A percentile compares a stretch with the other conserved stretches of the same genome.
phyloP scores from a whole-genome alignment of 108 stramenopile species.

The Discostella pseudostelligera region DNA sequence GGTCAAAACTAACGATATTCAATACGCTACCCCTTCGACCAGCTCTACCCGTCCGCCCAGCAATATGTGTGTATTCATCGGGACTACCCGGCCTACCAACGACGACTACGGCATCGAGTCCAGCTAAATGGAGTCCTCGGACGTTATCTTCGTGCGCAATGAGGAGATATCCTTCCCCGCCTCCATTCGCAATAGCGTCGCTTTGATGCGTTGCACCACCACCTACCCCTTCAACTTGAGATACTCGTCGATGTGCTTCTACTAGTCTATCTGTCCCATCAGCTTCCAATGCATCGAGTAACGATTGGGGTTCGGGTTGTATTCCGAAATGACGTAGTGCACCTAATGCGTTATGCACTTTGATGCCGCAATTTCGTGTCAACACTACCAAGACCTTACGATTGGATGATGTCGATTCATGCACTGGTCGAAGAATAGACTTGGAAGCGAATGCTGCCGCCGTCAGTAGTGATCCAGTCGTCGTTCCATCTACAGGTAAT shows the following conservation, averaged over 20 bases:
- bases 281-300: slow-evolving; percentile 75
- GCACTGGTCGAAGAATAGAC: slow-evolving; percentile 24
- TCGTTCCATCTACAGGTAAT: slow-evolving; percentile 56
- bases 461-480: slow-evolving; percentile 70
- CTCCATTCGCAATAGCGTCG: slow-evolving; percentile 13
- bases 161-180: slow-evolving; percentile 60
- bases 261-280: slow-evolving; percentile 78
- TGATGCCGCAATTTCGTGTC: slow-evolving; percentile 71
- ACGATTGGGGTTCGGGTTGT: slow-evolving; percentile 68
- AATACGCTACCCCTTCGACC: slow-evolving; percentile 75
- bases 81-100: slow-evolving; percentile 82
- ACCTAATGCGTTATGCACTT: slow-evolving; percentile 75
- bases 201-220: slow-evolving; percentile 25
- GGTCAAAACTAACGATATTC: slow-evolving; percentile 68
- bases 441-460: slow-evolving; percentile 65
- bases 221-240: slow-evolving; percentile 77
- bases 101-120: slow-evolving; percentile 79
- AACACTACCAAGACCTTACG: slow-evolving; percentile 70
- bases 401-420: slow-evolving; percentile 3
- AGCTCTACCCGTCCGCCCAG: slow-evolving; percentile 91
- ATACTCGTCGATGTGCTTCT: slow-evolving; percentile 73
- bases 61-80: slow-evolving; percentile 96
- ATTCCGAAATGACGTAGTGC: slow-evolving; percentile 80
- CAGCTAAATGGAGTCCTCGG: slow-evolving; percentile 91
- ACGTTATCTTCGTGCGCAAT: slow-evolving; percentile 90